Evolutionary conservation across 78 protist species (phyloP), one percentile per base, ranked within the genome.

Genomic region (Dictyostelium purpureum): DNA sequence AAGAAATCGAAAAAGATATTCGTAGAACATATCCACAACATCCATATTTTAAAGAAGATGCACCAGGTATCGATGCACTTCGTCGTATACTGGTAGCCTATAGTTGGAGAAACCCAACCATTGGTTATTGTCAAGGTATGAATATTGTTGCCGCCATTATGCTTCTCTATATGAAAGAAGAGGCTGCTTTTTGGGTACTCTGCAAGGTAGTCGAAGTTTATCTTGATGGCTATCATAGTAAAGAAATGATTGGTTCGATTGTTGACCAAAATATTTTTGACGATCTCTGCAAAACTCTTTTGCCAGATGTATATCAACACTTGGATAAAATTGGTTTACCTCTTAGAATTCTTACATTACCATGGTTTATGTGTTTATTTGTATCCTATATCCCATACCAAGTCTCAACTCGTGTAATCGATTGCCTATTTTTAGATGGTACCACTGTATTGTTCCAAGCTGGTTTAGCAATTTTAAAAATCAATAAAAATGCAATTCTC

Each of bases 41-140:
- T 28, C 90, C 95, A 0, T 92, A 79, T 16, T 92, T 92, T 24
- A 59, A 12, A 28, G 45, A 40, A 0, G 88, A 79, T 45, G 80
- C 45, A 28, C 82, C 61, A 19, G 95, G 95, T 70, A 61, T 92
- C 12, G 70, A 73, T 38, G n/a, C 78, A 1, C 61, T 92, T 31
- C 56, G 95, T 24, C 19, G 85, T 6, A 83, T 92, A 1, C 38
- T 92, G 31, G 61, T 66, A 2, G 95, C 95, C 1, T 92, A 92
- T 65, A 61, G 92, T 26, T 47, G 73, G 43, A 43, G 90, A 21
- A 94, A 94, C 16, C 98, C 98, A 19, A 40, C 71, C 12, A 91
- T 96, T 26, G 98, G 98, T 1, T 96, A 96, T 71, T 96, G 98
- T 85, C 94, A 87, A 51, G 49, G 87, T 33, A 94, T 97, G 96